These are phyloP conservation scores for Pachysandra terminalis DNA, from an alignment of 164 flowering plant species.

Conservation along the genomic window DNA sequence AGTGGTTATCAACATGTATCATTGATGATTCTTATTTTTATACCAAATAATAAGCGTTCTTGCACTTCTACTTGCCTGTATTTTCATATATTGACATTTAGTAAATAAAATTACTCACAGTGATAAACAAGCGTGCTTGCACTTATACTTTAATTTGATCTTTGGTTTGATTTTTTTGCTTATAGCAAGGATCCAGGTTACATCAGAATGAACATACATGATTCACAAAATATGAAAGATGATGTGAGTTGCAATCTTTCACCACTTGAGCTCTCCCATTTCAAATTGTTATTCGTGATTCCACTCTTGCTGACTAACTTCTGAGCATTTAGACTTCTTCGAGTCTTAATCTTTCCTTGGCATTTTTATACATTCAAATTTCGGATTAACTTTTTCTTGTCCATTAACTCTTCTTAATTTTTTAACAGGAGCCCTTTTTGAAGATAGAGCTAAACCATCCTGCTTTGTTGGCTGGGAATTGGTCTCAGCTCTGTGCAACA, in stretches of 20 bases:
- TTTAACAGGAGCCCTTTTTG: constrained; percentile 72
- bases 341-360: background rate
- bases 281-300: no score
- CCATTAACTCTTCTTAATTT: constrained; percentile 1
- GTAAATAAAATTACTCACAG: no score
- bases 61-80: no score
- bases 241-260: constrained; percentile 54
- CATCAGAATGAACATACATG: constrained; percentile 66
- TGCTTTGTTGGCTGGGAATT: constrained; percentile 88
- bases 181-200: constrained; percentile 95
- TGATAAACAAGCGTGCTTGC: no score
- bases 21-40: no score
- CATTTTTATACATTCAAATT: background rate
- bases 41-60: no score
- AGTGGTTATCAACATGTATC: no score
- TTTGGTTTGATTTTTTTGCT: constrained; percentile 13
- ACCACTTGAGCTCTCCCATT: background rate
- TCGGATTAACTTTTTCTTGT: background rate
- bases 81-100: no score
- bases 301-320: background rate
- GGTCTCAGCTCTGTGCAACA: constrained; percentile 97
- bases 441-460: constrained; percentile 83
- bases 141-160: no score
- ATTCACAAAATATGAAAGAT: constrained; percentile 71
- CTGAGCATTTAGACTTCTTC: background rate